phyloP scores from a whole-genome alignment of 2,329 filamentous ascomycete species.

The Aspergillus brunneoviolaceus region DNA sequence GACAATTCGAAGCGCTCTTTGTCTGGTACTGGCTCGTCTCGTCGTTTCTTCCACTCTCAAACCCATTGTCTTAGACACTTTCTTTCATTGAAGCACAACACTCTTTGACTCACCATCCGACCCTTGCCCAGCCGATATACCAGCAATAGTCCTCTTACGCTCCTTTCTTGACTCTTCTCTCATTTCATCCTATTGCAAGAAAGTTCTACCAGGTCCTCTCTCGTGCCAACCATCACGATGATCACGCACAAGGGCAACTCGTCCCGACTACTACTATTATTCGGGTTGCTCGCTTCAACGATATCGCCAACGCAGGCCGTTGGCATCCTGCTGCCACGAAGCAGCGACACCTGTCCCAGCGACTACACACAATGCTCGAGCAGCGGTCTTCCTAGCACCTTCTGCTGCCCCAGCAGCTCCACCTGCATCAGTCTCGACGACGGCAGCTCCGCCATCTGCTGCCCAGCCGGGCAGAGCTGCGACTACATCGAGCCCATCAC shows the following conservation, averaged over 20 bases:
- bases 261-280: slow-evolving; percentile 19
- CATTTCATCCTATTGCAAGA: no score
- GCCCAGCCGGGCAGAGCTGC: slow-evolving; percentile 44
- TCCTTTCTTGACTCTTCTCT: neutral
- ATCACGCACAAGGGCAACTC: neutral
- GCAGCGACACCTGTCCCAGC: slow-evolving; percentile 31
- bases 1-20: neutral
- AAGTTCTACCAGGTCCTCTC: neutral
- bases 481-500: slow-evolving; percentile 43
- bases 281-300: slow-evolving; percentile 22
- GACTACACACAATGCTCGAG: slow-evolving; percentile 38
- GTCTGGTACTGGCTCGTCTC: neutral
- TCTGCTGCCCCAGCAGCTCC: slow-evolving; percentile 44
- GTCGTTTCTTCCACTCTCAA: neutral
- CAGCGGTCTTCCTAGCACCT: slow-evolving; percentile 40
- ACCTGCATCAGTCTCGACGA: slow-evolving; percentile 45
- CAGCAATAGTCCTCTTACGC: neutral
- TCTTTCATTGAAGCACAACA: neutral
- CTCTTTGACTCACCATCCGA: neutral
- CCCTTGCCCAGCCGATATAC: neutral
- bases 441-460: slow-evolving; percentile 47
- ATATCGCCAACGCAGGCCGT: slow-evolving; percentile 23
- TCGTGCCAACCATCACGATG: neutral
- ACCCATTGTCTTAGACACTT: slow-evolving; percentile 2
- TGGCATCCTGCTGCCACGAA: slow-evolving; percentile 22